A percentile compares a stretch with the other conserved stretches of the same genome.
Evolutionary conservation across 768 basidiomycete genomes (phyloP).

Genomic region (Atractiella rhizophila): DNA sequence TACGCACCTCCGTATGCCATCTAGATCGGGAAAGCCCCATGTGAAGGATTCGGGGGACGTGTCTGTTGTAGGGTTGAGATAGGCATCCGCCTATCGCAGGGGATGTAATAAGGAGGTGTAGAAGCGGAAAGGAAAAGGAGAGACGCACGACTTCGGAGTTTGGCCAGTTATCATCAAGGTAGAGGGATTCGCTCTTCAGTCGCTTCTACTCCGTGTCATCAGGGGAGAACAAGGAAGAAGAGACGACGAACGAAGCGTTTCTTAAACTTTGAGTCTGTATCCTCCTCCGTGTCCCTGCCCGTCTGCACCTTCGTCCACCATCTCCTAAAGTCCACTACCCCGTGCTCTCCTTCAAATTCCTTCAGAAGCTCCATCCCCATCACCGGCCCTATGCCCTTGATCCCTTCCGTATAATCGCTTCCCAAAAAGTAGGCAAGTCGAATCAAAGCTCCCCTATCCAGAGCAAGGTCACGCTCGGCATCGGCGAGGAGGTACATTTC

Average conservation of each 20-base stretch:
- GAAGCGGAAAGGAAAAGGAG: neutral
- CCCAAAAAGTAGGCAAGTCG: slow-evolving; percentile 80
- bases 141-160: slow-evolving; percentile 57
- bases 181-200: slow-evolving; percentile 60
- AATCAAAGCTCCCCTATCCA: slow-evolving; percentile 63
- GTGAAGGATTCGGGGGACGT: slow-evolving; percentile 79
- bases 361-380: slow-evolving; percentile 83
- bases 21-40: slow-evolving; percentile 91
- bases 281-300: slow-evolving; percentile 50
- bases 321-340: slow-evolving; percentile 51
- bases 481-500: slow-evolving; percentile 77
- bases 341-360: slow-evolving; percentile 69
- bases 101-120: neutral
- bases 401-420: slow-evolving; percentile 83
- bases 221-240: neutral
- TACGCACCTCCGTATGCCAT: slow-evolving; percentile 55
- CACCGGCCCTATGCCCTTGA: slow-evolving; percentile 79
- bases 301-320: slow-evolving; percentile 90
- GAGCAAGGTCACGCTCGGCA: slow-evolving; percentile 58
- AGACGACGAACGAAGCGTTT: slow-evolving; percentile 20
- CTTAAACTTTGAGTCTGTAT: slow-evolving; percentile 51
- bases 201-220: slow-evolving; percentile 45
- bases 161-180: slow-evolving; percentile 63
- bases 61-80: slow-evolving; percentile 74
- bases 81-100: slow-evolving; percentile 49